Evolutionary conservation across 2,329 filamentous ascomycete genomes (phyloP), one percentile per base, ranked within the genome.

Genomic region (Sporothrix mexicana): DNA sequence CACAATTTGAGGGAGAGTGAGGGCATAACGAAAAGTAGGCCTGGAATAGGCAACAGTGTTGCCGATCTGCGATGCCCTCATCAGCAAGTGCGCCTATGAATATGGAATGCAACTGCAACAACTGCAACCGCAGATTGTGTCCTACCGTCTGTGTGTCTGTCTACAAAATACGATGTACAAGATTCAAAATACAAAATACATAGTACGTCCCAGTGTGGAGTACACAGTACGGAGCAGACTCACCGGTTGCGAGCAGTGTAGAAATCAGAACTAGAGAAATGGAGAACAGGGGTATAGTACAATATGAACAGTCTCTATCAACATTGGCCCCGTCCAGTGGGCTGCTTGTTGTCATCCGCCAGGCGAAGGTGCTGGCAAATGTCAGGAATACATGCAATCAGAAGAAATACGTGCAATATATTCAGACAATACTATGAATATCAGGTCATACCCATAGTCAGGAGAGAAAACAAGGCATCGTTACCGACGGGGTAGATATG

Each of bases 31-130:
- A 45, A 45, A 55, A 45, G 59, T 3, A 43, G 59, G 45, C 62
- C 43, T 8, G 12, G 41, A 68, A 53, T 6, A 51, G 64, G 64
- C 45, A 68, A 51, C 13, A 36, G 20, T 8, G 9, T 8, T 51
- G 64, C 36, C 45, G 64, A 68, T 68, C 64, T 23, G n/a, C 36
- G 43, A 43, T 43, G 59, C 59, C n/a, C 55, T 59, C 61, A 23
- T 36, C 36, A 47, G 12, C 61, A 66, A 66, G 61, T 45, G n/a
- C 41, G 30, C 30, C 2, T 36, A 36, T 36, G 61, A 59, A 25
- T 20, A 23, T 6, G 36, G 20, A 62, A 43, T 62, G 59, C 17
- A 43, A 45, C 36, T 36, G 30, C 30, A 5, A 36, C 2, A 36
- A 36, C 30, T 36, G 30, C 30, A 36, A 36, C 30, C 30, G 30